phyloP scores from a whole-genome alignment of 176 grass and related monocot genomes.

The Elaeis guineensis region DNA sequence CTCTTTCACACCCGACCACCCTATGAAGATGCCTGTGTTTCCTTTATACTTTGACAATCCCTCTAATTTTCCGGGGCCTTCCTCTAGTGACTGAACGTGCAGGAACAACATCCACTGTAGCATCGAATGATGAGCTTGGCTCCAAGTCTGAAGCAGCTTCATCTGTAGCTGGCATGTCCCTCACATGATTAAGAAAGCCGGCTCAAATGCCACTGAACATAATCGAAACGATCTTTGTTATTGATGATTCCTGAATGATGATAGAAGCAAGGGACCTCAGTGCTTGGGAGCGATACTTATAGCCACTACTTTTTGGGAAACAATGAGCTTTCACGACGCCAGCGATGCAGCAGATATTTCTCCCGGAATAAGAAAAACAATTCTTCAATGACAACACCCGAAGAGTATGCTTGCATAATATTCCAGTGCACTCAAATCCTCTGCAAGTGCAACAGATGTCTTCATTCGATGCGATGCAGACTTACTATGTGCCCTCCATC shows the following conservation, averaged over 20 bases:
- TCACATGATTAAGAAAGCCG: constrained; percentile 38
- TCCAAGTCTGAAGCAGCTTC: constrained; percentile 23
- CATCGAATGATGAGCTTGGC: constrained; percentile 14
- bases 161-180: constrained; percentile 26
- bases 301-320: constrained; percentile 32
- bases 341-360: constrained; percentile 27
- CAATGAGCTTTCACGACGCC: constrained; percentile 34
- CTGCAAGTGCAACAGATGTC: constrained; percentile 41
- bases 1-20: too few relatives aligned
- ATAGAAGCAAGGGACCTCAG: constrained; percentile 37
- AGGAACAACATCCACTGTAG: constrained; percentile 7
- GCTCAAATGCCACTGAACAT: constrained; percentile 33
- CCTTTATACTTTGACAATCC: constrained; percentile 12
- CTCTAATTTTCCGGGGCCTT: constrained; percentile 24
- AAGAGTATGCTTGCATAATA: constrained; percentile 38
- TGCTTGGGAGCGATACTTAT: constrained; percentile 36
- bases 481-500: constrained; percentile 30
- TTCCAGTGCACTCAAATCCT: constrained; percentile 32
- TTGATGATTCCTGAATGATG: constrained; percentile 34
- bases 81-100: constrained; percentile 11
- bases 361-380: constrained; percentile 37
- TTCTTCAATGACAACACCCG: constrained; percentile 46
- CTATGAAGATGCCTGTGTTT: neutral
- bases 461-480: constrained; percentile 27
- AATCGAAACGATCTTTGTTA: constrained; percentile 31